Evolutionary conservation across 2,329 filamentous ascomycete species (phyloP).

Genomic region (Metarhizium brunneum): DNA sequence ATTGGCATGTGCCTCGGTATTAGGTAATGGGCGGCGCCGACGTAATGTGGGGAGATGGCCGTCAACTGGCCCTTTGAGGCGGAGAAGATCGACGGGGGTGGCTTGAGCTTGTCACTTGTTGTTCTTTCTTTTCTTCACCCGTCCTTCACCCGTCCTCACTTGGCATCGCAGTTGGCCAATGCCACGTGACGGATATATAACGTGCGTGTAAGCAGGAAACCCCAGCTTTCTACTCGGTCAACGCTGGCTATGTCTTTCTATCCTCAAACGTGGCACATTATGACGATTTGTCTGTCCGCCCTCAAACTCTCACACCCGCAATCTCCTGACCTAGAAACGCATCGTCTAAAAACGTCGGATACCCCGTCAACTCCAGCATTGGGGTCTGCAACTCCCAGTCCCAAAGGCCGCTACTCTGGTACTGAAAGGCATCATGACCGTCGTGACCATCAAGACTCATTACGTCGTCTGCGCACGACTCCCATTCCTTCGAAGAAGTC

Average conservation of each 20-base stretch:
- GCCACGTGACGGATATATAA: too few relatives aligned
- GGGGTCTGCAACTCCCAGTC: conserved; percentile 3
- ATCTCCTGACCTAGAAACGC: background rate
- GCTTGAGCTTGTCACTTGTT: background rate
- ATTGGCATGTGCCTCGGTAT: conserved; percentile 8
- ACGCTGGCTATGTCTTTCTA: too few relatives aligned
- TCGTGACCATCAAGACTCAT: background rate
- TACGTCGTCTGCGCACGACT: background rate
- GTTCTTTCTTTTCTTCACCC: too few relatives aligned
- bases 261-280: too few relatives aligned
- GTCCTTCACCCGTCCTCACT: too few relatives aligned
- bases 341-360: conserved; percentile 5
- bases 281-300: too few relatives aligned
- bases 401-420: background rate
- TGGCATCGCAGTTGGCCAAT: too few relatives aligned
- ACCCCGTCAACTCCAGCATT: conserved; percentile 5
- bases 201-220: too few relatives aligned
- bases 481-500: background rate
- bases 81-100: background rate
- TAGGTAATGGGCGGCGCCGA: too few relatives aligned
- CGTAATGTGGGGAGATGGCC: background rate
- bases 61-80: background rate
- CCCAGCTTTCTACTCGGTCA: too few relatives aligned
- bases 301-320: background rate
- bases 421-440: background rate